Base-by-base conservation (phyloP, 768 basidiomycete species). In the Rhizopogon rudus region DNA sequence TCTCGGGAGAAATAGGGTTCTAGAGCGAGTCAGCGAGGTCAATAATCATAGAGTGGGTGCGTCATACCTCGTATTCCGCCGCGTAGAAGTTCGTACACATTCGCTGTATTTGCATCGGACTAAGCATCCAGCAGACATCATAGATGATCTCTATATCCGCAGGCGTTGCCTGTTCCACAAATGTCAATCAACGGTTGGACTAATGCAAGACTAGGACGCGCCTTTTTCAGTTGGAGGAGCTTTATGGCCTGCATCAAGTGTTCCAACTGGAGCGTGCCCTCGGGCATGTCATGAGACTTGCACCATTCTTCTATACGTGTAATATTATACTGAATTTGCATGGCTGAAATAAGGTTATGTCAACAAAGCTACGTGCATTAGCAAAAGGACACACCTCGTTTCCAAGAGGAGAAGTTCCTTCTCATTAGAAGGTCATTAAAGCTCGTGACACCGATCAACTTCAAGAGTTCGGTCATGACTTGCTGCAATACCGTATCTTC, bases 291-390 rank as follows among this genome's bases (percentile, higher is more conserved):
- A 66, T 98, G 97, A 25, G 97, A 95, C 75, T 99, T 98, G 78
- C 97, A 99, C 97, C 97, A 98, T 73, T 98, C 95, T 65, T 95
- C 93, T 65, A 95, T 90, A 28, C 91, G 85, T 31, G 95, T 98
- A 67, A 98, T 97, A 67, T 98, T 98, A 71, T 99, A 99, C 69
- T 99, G 97, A 55, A 99, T 98, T 81, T 99, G 97, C 97, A 99
- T 98, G 4, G 97, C 97, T 98, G 59, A 40, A 44, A 53, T 55
- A 17, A 39, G 44, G 13, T 51, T 6, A 35, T 49, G 20, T 25
- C n/a, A 39, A 60, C 22, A 57, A 51, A 13, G 31, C 17, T 28
- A 55, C 33, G 40, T 28, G 41, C 44, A 28, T 44, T 22, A 10
- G 31, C 40, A 45, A 40, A 14, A 33, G 22, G 20, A 75, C 81